Evolutionary conservation across 495 filamentous ascomycete species (phyloP), one percentile per base, ranked within the genome.

Genomic region (Cercophora scortea): DNA sequence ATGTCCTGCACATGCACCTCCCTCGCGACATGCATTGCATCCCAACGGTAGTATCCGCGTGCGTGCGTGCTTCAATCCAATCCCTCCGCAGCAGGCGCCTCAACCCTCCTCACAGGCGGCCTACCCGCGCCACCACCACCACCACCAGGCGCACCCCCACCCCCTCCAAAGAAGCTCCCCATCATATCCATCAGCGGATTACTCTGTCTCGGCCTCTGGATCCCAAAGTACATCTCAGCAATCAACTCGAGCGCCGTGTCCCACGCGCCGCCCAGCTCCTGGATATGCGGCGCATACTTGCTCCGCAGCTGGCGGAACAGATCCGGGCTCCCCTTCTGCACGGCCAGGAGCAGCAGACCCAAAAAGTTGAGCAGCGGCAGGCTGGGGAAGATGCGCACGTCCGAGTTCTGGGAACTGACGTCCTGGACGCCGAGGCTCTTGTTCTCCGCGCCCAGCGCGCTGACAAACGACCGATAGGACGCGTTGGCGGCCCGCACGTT

Each of bases 161-260:
- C 82, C 47, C 89, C 90, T 7, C 90, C 89, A 65, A 96, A 84
- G 79, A 99, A 82, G 55, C 81, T 87, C 4, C 90, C 88, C 90
- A 97, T 95, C 90, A 99, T 97, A 60, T 97, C 94, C 61, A 97
- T 78, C 58, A 97, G 65, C 8, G 90, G 90, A 63, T 96, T 96
- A 41, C 84, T 84, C 70, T 92, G 88, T 46, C 85, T 76, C 32
- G 89, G 91, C 55, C 90, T 82, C 75, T 85, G 85, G 62, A 99
- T 96, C n/a, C 80, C 84, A 67, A 97, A 99, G 71, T 96, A 99
- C 79, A 93, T 91, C 77, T 97, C 91, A 40, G 87, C 93, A 57
- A 97, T 83, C 65, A 87, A 82, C 41, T 88, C 85, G 57, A 97
- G 71, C 17, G 87, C 80, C 63, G 93, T 90, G 40, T 90, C 85